phyloP scores from a whole-genome alignment of 139 green algal species.

The Chloropicon primus region DNA sequence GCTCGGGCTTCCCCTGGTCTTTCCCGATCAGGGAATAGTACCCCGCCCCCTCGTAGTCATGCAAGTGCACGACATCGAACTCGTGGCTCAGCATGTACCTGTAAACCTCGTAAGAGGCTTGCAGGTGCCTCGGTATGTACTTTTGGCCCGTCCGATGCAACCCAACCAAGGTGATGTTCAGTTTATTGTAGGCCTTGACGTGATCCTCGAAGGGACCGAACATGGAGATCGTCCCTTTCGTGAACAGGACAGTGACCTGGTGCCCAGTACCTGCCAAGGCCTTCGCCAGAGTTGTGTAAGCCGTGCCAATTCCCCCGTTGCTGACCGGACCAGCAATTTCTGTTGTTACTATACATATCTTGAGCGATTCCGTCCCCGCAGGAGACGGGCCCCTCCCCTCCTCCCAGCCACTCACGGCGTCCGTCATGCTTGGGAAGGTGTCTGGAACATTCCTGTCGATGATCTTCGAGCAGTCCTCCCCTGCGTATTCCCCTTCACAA shows the following conservation, averaged over 20 bases:
- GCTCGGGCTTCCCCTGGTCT: slow-evolving; percentile 8
- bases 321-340: slow-evolving; percentile 18
- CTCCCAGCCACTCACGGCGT: not conserved
- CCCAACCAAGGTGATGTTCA: slow-evolving; percentile 12
- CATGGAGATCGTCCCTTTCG: slow-evolving; percentile 10
- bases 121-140: slow-evolving; percentile 14
- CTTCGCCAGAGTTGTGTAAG: slow-evolving; percentile 16
- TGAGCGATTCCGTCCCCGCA: not conserved
- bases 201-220: slow-evolving; percentile 14
- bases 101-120: slow-evolving; percentile 19
- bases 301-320: slow-evolving; percentile 22
- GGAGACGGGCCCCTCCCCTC: not conserved
- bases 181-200: slow-evolving; percentile 2
- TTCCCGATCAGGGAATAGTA: slow-evolving; percentile 22
- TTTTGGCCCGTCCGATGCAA: slow-evolving; percentile 1
- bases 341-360: slow-evolving; percentile 14
- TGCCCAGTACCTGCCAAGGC: slow-evolving; percentile 5
- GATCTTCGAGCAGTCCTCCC: not conserved
- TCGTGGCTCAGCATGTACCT: slow-evolving; percentile 10
- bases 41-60: slow-evolving; percentile 23
- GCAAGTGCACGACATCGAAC: slow-evolving; percentile 22
- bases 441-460: not conserved
- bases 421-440: slow-evolving; percentile 4
- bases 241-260: slow-evolving; percentile 22
- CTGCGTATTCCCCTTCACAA: not conserved